Base-by-base conservation (phyloP, 163 green algal genomes). In the Scenedesmus sp. region DNA sequence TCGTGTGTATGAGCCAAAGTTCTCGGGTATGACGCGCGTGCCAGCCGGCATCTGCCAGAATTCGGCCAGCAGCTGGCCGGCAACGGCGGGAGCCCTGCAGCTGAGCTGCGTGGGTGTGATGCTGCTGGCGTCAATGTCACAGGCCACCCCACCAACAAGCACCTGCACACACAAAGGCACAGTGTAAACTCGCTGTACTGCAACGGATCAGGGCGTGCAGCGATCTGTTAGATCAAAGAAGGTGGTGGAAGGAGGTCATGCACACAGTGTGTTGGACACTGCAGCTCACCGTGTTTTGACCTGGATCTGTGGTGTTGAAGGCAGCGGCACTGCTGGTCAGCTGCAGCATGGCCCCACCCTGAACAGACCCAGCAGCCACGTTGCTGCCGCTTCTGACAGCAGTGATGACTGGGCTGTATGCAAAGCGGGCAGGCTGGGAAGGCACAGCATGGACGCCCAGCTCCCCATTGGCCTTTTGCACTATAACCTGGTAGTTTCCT, bases 51-150 rank as follows among this genome's bases (percentile, higher is more conserved):
- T 44, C 37, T 81, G 72, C 72, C 72, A 81, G 72, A 49, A 81
- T 35, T 81, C 72, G 9, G 72, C 72, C 35, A 81, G 72, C 72
- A 81, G 35, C 72, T 81, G 72, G 33, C 72, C 72, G n/a, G 72
- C 72, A 51, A 81, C 16, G 33, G 72, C 46, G 26, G 72, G 72
- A 7, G 37, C 72, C 72, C 72, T 81, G 72, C 72, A 81, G 72
- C 6, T 35, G 18, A 81, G 35, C 35, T 46, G 35, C 35, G 72
- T 81, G 72, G 72, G 35, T 43, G 72, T 81, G 33, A 81, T 35
- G 72, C 72, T 81, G 72, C 35, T 16, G 37, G 72, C 72, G 13
- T 81, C 72, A 26, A 81, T 35, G 0, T 26, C 16, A 81, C 72
- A 81, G 72, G 72, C 35, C 35, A 81, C 2, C 72, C 72, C 72